A percentile compares a stretch with the other conserved stretches of the same genome.
Evolutionary conservation across 441 rosid genomes (phyloP).

Genomic region (Erodium texanum): DNA sequence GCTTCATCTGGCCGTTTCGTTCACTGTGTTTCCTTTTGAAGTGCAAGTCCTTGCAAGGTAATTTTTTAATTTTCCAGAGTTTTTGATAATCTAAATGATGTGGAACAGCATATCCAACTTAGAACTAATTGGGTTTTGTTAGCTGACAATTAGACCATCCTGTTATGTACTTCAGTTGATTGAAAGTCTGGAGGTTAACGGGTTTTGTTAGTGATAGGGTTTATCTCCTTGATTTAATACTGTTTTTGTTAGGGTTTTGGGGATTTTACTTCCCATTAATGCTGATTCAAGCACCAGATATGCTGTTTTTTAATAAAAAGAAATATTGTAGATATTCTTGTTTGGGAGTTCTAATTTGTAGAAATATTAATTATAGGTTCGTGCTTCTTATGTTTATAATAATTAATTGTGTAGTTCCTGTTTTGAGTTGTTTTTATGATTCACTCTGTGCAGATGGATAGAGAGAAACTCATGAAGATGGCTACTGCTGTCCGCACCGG

Average conservation of each 20-base stretch:
- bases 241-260: not conserved
- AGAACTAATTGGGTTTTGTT: not conserved
- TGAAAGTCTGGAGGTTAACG: not conserved
- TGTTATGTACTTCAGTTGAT: not conserved
- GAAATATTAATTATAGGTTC: too few species aligned
- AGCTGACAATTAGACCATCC: not conserved
- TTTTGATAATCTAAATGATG: not conserved
- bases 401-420: not conserved
- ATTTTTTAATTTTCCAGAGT: not conserved
- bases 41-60: not conserved
- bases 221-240: not conserved
- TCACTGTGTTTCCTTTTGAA: too few species aligned
- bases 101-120: not conserved
- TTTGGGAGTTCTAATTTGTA: not conserved
- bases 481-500: not conserved
- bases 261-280: not conserved
- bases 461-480: slow-evolving; percentile 3
- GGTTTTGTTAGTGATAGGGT: not conserved
- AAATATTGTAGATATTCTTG: not conserved
- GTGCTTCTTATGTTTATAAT: not conserved
- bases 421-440: not conserved
- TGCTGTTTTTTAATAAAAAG: too few species aligned
- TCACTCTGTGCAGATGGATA: not conserved
- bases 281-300: not conserved
- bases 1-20: not conserved